phyloP scores from a whole-genome alignment of 2,329 filamentous ascomycete species.

The Metarhizium guizhouense region DNA sequence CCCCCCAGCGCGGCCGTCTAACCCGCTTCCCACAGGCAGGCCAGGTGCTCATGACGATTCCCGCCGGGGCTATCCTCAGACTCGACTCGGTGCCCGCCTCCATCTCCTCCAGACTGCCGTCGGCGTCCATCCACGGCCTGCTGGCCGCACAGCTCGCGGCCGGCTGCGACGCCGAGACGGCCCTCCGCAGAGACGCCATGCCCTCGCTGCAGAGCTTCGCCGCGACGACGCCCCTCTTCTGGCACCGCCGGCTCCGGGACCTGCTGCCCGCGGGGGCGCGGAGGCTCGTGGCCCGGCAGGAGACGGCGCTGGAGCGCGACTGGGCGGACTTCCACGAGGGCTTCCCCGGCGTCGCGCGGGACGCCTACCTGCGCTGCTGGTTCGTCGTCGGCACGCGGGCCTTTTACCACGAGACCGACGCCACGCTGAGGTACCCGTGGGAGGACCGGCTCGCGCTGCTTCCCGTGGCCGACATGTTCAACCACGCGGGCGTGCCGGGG shows the following conservation, averaged over 20 bases:
- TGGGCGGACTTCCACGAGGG: no score
- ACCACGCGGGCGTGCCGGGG: conserved; percentile 33
- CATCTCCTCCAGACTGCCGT: no score
- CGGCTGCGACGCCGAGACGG: neutral
- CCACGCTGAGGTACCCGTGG: no score
- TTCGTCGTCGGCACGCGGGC: no score
- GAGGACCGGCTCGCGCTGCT: conserved; percentile 28
- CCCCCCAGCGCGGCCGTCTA: neutral
- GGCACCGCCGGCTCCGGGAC: no score
- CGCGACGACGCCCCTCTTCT: conserved; percentile 4
- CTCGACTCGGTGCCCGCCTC: conserved; percentile 32
- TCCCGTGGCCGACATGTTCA: conserved; percentile 62
- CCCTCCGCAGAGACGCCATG: neutral
- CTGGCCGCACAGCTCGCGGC: conserved; percentile 36
- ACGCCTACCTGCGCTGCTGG: no score
- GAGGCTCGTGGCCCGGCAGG: no score
- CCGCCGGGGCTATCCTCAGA: conserved; percentile 54
- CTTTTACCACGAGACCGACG: no score
- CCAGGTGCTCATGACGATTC: conserved; percentile 57
- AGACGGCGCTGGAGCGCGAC: no score
- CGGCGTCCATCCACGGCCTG: no score
- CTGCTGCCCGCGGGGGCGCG: no score
- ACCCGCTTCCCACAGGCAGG: conserved; percentile 19
- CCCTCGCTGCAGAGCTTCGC: conserved; percentile 3
- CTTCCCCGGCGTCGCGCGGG: no score